Evolutionary conservation across 1,139 yeast species (phyloP).

Genomic region (Diutina pseudorugosa): DNA sequence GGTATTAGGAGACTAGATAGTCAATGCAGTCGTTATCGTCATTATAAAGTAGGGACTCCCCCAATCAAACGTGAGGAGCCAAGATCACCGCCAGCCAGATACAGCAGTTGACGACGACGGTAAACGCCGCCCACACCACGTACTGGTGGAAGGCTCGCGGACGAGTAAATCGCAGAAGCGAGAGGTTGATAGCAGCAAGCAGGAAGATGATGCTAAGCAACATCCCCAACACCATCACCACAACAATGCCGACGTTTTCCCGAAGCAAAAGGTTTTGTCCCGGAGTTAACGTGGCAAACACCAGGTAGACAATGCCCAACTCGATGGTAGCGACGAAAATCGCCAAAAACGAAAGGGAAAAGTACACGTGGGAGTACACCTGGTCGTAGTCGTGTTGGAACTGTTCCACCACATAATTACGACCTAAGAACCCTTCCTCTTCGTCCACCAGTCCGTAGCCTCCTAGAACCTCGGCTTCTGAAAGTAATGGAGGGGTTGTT

Average conservation of each 20-base stretch:
- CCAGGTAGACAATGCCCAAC: slow-evolving; percentile 29
- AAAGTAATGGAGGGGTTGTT: background rate
- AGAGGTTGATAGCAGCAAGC: slow-evolving; percentile 21
- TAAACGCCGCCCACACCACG: slow-evolving; percentile 20
- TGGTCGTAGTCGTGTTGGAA: slow-evolving; percentile 25
- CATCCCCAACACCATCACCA: slow-evolving; percentile 23
- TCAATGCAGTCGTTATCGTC: background rate
- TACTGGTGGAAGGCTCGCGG: slow-evolving; percentile 18
- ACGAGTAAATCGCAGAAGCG: slow-evolving; percentile 16
- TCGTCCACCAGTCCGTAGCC: slow-evolving; percentile 24
- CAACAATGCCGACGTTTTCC: slow-evolving; percentile 22
- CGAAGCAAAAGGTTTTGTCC: slow-evolving; percentile 15
- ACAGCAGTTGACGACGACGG: slow-evolving; percentile 17
- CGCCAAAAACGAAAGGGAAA: slow-evolving; percentile 23
- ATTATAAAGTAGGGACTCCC: background rate
- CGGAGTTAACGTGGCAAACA: slow-evolving; percentile 13
- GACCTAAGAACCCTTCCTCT: slow-evolving; percentile 14
- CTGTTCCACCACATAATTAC: slow-evolving; percentile 13
- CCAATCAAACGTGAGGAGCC: background rate
- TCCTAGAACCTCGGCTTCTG: background rate
- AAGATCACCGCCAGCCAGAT: slow-evolving; percentile 9
- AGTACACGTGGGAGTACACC: slow-evolving; percentile 25
- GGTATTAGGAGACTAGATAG: background rate
- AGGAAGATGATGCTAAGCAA: slow-evolving; percentile 22
- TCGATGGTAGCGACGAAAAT: slow-evolving; percentile 31